A percentile compares a stretch with the other conserved stretches of the same genome.
Evolutionary conservation across 768 basidiomycete species (phyloP).

Genomic region (Pulveroboletus sp.): DNA sequence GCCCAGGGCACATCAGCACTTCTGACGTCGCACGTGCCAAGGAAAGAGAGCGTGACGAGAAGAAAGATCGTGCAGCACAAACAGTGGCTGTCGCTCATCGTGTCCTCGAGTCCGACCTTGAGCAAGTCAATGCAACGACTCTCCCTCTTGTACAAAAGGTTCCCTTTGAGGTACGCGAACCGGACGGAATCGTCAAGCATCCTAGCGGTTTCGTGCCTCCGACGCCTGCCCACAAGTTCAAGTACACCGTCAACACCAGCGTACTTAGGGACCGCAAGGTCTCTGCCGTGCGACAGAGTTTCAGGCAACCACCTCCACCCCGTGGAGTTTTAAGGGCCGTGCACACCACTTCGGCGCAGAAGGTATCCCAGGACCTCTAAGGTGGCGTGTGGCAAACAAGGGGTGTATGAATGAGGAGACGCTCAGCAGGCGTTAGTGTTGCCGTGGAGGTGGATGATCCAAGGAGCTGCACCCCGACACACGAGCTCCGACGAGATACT

Average conservation of each 20-base stretch:
- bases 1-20: slow-evolving; percentile 24
- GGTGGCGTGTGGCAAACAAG: slow-evolving; percentile 9
- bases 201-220: slow-evolving; percentile 43
- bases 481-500: neutral
- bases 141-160: slow-evolving; percentile 33
- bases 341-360: slow-evolving; percentile 12
- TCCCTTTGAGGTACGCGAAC: slow-evolving; percentile 37
- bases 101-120: slow-evolving; percentile 30
- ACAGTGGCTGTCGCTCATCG: slow-evolving; percentile 29
- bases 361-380: slow-evolving; percentile 12
- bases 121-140: slow-evolving; percentile 23
- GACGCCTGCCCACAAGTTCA: slow-evolving; percentile 37
- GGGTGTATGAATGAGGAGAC: slow-evolving; percentile 23
- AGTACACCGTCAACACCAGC: slow-evolving; percentile 9
- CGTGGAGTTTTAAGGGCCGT: slow-evolving; percentile 18
- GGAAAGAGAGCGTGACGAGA: slow-evolving; percentile 20
- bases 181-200: slow-evolving; percentile 37
- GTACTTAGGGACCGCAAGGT: slow-evolving; percentile 17
- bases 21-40: slow-evolving; percentile 24
- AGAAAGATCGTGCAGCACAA: slow-evolving; percentile 20
- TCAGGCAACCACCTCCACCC: slow-evolving; percentile 10
- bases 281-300: slow-evolving; percentile 6
- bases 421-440: neutral
- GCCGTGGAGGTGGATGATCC: neutral
- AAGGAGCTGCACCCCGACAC: too few relatives aligned